Base-by-base conservation (phyloP, 192 early-diverging fungal genomes). In the Backusella tarrabulga region DNA sequence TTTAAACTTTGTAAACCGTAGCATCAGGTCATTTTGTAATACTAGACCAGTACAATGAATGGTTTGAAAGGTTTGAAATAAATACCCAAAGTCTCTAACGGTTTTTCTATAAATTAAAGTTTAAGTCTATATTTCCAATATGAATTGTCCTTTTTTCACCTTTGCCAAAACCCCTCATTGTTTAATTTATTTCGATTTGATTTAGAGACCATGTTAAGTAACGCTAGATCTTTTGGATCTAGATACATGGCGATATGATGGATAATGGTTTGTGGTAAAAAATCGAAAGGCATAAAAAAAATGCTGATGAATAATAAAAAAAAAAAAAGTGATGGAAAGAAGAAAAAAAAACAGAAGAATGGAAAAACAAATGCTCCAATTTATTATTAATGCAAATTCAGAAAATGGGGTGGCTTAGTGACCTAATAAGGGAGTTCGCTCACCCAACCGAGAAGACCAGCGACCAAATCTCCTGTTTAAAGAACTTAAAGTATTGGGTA, bases 371-470 rank as follows among this genome's bases (percentile, higher is more conserved):
- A 26, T 21, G 0, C 54, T 26, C 56, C 21, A 63, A 14, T 63
- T 63, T 63, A 63, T 63, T 63, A 63, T 29, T 63, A 63, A 63
- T 50, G 46, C 46, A 50, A 40, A 50, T n/a, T 63, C 21, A 29
- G 38, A 40, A 23, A 63, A 29, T n/a, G 29, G 11, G 7, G 56
- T 63, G 56, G 56, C 23, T 63, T 63, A 63, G 56, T 29, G 56
- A 29, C 56, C 56, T 29, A 80, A 42, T 69, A 82, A 34, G 44
- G 80, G 80, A n/a, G 80, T 75, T 44, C 80, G 72, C 68, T 82
- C 80, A 60, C 80, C 80, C 21, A 82, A 42, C 6, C 73, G 68
- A 41, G 75, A 34, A 19, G 80, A 56, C 77, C 77, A 72, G 32
- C 44, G 74, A 29, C 73, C 70, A 68, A 83, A 79, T 42, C 74